Base-by-base conservation (phyloP, 2,329 filamentous ascomycete species). In the Aspergillus oerlinghausenensis region DNA sequence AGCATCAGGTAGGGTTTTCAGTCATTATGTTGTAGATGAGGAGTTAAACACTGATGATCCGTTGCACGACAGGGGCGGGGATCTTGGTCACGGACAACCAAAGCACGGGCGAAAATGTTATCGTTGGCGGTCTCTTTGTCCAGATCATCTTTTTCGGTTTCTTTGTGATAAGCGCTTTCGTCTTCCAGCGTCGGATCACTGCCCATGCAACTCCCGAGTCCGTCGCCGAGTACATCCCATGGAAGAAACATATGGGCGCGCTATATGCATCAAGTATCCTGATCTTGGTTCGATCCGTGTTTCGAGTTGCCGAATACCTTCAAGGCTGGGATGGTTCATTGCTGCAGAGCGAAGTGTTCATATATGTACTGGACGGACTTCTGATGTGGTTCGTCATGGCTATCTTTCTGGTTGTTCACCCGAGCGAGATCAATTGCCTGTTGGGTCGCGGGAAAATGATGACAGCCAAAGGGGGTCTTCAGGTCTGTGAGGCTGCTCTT, bases 161-260 rank as follows among this genome's bases (percentile, higher is more conserved):
- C 56, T 71, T 70, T 54, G 29, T 68, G 8, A 53, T 65, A 52
- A 63, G 60, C 42, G 56, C 67, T 2, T 21, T 65, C 14, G 17
- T 69, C 28, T 67, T 71, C 59, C 67, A 69, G 48, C 19, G 19
- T 2, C 66, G 66, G 4, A 49, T 70, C 73, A 45, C 43, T 0
- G 62, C 60, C 3, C 45, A 65, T 14, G 69, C 75, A 0, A 74
- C 69, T 43, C 55, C 63, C 35, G 59, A 52, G 5, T 63, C 67
- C 1, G 55, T 56, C 1, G 56, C 56, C 1, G 53, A 71, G 25
- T 51, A 58, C 11, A 54, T 52, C 1, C 52, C 63, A 26, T 79
- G 77, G 76, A 66, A 66, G 49, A 67, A 59, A 26, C 65, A 77
- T 42, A 63, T 79, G 35, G 71, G 69, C 51, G 70, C 65, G 1